Evolutionary conservation across 805 yeast genomes (phyloP), one percentile per base, ranked within the genome.

Genomic region (Monosporozyma aquatica): DNA sequence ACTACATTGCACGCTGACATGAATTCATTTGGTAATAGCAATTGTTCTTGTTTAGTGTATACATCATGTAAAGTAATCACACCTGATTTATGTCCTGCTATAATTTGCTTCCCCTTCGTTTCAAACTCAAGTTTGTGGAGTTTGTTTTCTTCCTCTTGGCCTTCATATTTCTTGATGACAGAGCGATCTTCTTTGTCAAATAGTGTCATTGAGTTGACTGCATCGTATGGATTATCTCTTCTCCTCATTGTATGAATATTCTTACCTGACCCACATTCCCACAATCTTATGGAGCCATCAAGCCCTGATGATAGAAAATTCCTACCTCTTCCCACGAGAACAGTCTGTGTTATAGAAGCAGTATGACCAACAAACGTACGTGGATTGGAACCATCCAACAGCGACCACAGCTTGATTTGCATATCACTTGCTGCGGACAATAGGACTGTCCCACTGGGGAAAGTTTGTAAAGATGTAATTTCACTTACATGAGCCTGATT

Each of bases 261-360:
- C 15, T 52, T 41, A 1, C 80, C 86, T 1, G 71, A 53, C 0
- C 83, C 80, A 56, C 86, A 75, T 51, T 82, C 90, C 89, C 87
- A 83, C 28, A 85, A 53, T 34, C 63, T 67, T 1, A 80, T 65
- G 0, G 73, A 53, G 1, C 85, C 85, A 55, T 77, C 84, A 4
- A 47, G 40, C 6, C 76, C 70, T 9, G 78, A 64, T 6, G 81
- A 71, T 15, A 81, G 47, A 45, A 85, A 65, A 53, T 83, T 82
- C 32, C 90, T 63, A 1, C 95, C 94, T 14, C 74, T 62, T 0
- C 78, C 87, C 15, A 83, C 62, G 47, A 80, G 51, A 3, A 59
- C 68, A 2, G 75, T 46, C 47, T 68, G 80, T 2, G 75, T 72
- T 10, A 80, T 64, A 11, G 69, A 60, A 3, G 59, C 59, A 21